A percentile compares a stretch with the other conserved stretches of the same genome.
Evolutionary conservation across 1,139 yeast genomes (phyloP).

Genomic region (Lodderomyces margitis): DNA sequence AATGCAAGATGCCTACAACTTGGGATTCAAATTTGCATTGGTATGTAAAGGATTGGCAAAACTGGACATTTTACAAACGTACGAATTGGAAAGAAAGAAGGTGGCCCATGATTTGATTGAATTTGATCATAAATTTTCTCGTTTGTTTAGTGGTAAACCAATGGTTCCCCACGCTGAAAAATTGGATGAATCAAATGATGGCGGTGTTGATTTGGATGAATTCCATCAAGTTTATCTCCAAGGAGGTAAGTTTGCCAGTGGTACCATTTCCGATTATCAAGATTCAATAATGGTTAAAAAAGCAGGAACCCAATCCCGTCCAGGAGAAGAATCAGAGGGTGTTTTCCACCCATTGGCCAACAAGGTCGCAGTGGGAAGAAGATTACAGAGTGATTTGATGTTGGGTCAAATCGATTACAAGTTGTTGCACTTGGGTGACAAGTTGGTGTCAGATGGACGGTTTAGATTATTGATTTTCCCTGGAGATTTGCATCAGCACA

Average conservation of each 20-base stretch:
- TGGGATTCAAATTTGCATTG: slow-evolving; percentile 35
- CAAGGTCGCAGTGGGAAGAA: slow-evolving; percentile 26
- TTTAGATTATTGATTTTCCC: slow-evolving; percentile 27
- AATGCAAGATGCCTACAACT: slow-evolving; percentile 30
- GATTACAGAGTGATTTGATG: slow-evolving; percentile 23
- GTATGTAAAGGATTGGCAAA: slow-evolving; percentile 27
- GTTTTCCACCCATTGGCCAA: slow-evolving; percentile 17
- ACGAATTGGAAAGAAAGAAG: slow-evolving; percentile 28
- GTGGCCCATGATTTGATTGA: slow-evolving; percentile 33
- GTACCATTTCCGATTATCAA: slow-evolving; percentile 28
- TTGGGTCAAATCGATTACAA: slow-evolving; percentile 25
- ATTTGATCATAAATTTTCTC: slow-evolving; percentile 31
- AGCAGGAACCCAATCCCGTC: background rate
- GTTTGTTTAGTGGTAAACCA: slow-evolving; percentile 30
- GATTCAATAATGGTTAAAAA: slow-evolving; percentile 18
- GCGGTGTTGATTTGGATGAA: slow-evolving; percentile 27
- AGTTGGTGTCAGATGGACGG: slow-evolving; percentile 23
- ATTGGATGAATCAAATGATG: slow-evolving; percentile 4
- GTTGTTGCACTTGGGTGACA: slow-evolving; percentile 24
- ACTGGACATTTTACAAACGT: slow-evolving; percentile 25
- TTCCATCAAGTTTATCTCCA: slow-evolving; percentile 25
- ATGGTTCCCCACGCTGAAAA: slow-evolving; percentile 18
- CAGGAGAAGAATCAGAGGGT: slow-evolving; percentile 10
- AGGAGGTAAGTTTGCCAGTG: slow-evolving; percentile 33
- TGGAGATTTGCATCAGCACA: slow-evolving; percentile 20